phyloP scores from a whole-genome alignment of 345 rosid genomes.

The Citrus hindsii region DNA sequence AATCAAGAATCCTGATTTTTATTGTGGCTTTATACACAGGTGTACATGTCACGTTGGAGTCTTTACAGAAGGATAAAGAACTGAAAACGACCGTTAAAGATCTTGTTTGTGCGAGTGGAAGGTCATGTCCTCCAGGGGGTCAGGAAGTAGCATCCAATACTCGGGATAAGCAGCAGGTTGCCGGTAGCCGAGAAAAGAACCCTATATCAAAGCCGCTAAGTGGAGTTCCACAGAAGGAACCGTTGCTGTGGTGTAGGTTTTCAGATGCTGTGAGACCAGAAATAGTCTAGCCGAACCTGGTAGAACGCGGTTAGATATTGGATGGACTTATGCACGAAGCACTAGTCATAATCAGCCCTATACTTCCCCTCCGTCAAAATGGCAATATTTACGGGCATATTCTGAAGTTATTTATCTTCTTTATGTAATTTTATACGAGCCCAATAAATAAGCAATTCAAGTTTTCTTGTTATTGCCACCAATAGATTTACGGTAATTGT shows the following conservation, averaged over 20 bases:
- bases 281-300: background rate
- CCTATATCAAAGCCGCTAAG: conserved; percentile 2
- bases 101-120: conserved; percentile 68
- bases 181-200: conserved; percentile 1
- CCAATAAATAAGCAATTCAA: background rate
- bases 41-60: conserved; percentile 78
- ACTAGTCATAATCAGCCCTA: background rate
- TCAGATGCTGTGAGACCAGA: background rate
- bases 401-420: too few relatives aligned
- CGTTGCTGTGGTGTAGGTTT: conserved; percentile 11
- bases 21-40: conserved; percentile 40
- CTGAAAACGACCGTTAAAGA: conserved; percentile 54
- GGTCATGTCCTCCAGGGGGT: conserved; percentile 49
- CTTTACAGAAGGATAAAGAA: conserved; percentile 62
- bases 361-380: too few relatives aligned
- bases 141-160: conserved; percentile 10
- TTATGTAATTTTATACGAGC: background rate
- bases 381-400: background rate
- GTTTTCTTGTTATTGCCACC: too few relatives aligned
- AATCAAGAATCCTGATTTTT: background rate
- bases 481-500: too few relatives aligned
- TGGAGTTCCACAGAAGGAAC: conserved; percentile 22
- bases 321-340: too few relatives aligned
- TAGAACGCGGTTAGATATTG: background rate
- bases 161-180: conserved; percentile 23